Base-by-base conservation (phyloP, 1,284 basidiomycete species). In the Sporisorium graminicola region DNA sequence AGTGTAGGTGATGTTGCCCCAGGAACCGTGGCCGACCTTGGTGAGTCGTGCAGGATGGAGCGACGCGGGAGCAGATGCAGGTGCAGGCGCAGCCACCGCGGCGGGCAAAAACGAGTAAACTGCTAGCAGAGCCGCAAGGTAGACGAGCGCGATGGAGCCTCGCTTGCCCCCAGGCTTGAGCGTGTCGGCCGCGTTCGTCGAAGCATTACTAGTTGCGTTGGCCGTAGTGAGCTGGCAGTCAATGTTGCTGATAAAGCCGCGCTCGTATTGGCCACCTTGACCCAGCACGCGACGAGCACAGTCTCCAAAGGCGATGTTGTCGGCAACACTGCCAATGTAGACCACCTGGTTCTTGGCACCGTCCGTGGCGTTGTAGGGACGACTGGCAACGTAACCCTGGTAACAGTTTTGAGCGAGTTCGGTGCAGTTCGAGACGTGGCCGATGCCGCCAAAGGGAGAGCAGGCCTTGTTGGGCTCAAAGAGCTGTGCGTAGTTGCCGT, bases 351-450 rank as follows among this genome's bases (percentile, higher is more conserved):
- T 52, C 2, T 18, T 14, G 50, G 31, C 27, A 22, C 50, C 50
- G 12, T 22, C 20, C 24, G 35, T 33, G 16, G 50, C 16, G 29
- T 37, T 33, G 50, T 22, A 37, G n/a, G 50, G 50, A 24, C 24
- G 44, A 37, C 50, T 52, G 50, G 50, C 50, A 35, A 52, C 18
- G 50, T 52, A 52, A 29, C 50, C 50, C 50, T 52, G 50, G 50
- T 52, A 52, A 29, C 50, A 52, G 31, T 18, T 27, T 20, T 43
- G 42, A 5, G 50, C 29, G 27, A 52, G 50, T 14, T 31, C 50
- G 18, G 50, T 14, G 50, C 50, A 52, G 29, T 52, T 52, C 3
- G 50, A 52, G 35, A 52, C 26, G 50, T 52, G 50, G 18, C 50
- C 50, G 29, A 14, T 33, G 50, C 18, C 29, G 50, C 50, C 50